Base-by-base conservation (phyloP, 2,329 filamentous ascomycete genomes). In the Elsinoe batatas region DNA sequence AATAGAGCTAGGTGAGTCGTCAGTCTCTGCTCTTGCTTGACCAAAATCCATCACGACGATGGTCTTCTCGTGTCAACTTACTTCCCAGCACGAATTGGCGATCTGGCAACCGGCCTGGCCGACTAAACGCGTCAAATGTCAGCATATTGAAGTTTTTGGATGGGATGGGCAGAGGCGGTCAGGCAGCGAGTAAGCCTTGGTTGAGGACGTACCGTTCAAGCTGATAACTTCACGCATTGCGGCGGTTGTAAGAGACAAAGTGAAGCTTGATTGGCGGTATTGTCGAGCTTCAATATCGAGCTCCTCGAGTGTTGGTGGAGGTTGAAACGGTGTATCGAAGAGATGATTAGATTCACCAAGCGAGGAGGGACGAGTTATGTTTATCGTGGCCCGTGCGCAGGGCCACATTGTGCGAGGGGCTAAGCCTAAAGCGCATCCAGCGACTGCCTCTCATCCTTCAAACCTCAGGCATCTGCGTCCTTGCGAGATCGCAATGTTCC, bases 21-120 rank as follows among this genome's bases (percentile, higher is more conserved):
- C 40, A 62, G 61, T 54, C 6, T 35, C 35, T 35, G 17, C 53
- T 42, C 53, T 47, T 58, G 44, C 37, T 42, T 37, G 38, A 17
- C 26, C n/a, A 17, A 40, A 11, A 51, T 46, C 40, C 13, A 43
- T 43, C 49, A 42, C 17, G 38, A 55, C 17, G 20, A 37, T 35
- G 22, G 15, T 38, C 6, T 40, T 56, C 38, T 55, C 47, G 61
- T 46, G 58, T 59, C 68, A 70, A 80, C 88, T 80, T 79, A 98
- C 93, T 90, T 98, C 93, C 93, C 93, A 98, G 85, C 93, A 97
- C 68, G 93, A 93, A 82, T 98, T 98, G 79, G 91, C 93, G 72
- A 98, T 98, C 76, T 98, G 93, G 85, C 93, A 97, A 87, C 93
- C 93, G 74, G 93, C 93, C 84, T 98, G 93, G 78, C 93, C 93